Conservation (phyloP, 1,284 basidiomycete genomes). For the Boletus sp. region DNA sequence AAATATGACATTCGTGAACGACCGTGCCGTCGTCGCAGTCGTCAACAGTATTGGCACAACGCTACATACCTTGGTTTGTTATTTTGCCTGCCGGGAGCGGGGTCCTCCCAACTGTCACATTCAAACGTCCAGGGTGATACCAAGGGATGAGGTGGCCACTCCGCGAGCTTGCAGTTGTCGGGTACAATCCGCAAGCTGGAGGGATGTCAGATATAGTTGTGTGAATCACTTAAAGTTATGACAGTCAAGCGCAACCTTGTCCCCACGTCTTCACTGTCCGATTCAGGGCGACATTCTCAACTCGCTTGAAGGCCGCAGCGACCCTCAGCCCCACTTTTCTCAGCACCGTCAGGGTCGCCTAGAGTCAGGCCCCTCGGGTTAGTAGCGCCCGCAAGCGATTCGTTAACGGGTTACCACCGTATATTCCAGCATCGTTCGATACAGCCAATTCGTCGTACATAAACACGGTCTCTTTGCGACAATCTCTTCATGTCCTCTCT, state of each 20-base stretch:
- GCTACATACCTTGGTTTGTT: not conserved
- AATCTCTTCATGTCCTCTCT: slow-evolving; percentile 19
- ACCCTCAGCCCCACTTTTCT: not conserved
- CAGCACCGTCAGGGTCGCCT: not conserved
- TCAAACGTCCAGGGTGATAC: too few relatives aligned
- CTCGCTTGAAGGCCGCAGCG: not conserved
- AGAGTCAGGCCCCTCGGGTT: not conserved
- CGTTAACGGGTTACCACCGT: slow-evolving; percentile 1
- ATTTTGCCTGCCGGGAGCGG: too few relatives aligned
- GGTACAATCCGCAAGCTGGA: too few relatives aligned
- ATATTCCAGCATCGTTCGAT: slow-evolving; percentile 18
- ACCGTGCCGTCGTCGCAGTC: too few relatives aligned
- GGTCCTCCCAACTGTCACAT: too few relatives aligned
- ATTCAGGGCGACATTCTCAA: not conserved
- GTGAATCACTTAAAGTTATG: too few relatives aligned
- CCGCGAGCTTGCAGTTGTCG: too few relatives aligned
- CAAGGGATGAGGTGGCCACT: too few relatives aligned
- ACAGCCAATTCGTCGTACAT: slow-evolving; percentile 14
- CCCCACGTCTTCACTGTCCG: too few relatives aligned
- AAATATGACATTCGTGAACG: not conserved
- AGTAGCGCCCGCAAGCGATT: slow-evolving; percentile 3
- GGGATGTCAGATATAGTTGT: too few relatives aligned
- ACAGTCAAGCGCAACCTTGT: too few relatives aligned
- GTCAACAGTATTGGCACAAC: too few relatives aligned
- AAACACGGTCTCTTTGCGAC: not conserved